A percentile compares a stretch with the other conserved stretches of the same genome.
These are phyloP conservation scores for Neurospora tetrasperma DNA, from an alignment of 495 filamentous ascomycete genomes.

Conservation along the genomic window DNA sequence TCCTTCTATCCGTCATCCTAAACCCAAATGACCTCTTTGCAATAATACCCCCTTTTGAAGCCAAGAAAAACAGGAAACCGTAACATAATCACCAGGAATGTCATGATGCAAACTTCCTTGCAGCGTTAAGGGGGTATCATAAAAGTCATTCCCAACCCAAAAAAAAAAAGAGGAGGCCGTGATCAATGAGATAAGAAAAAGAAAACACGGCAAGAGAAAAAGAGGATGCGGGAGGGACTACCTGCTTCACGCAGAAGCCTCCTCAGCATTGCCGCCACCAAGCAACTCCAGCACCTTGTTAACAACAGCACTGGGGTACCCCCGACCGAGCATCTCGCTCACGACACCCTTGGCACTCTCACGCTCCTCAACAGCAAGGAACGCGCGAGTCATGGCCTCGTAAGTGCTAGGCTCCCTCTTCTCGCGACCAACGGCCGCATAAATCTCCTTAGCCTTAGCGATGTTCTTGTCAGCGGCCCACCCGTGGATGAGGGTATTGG, in stretches of 20 bases:
- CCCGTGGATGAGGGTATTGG: slow-evolving; percentile 97
- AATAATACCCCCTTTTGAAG: neutral
- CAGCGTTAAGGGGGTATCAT: neutral
- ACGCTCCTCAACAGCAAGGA: slow-evolving; percentile 70
- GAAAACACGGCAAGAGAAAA: neutral
- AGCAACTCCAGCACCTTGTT: slow-evolving; percentile 87
- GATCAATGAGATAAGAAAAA: neutral
- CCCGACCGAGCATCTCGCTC: slow-evolving; percentile 79
- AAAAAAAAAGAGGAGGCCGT: slow-evolving; percentile 2
- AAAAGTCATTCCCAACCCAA: neutral
- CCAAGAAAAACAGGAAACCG: neutral
- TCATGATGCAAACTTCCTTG: slow-evolving; percentile 4
- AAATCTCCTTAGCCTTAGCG: slow-evolving; percentile 65
- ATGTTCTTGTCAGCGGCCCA: slow-evolving; percentile 85
- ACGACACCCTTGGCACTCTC: slow-evolving; percentile 65
- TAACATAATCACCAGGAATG: neutral
- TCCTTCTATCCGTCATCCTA: neutral
- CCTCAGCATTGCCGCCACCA: slow-evolving; percentile 44
- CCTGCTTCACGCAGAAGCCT: slow-evolving; percentile 2
- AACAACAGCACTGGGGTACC: slow-evolving; percentile 84
- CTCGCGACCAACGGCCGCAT: slow-evolving; percentile 56
- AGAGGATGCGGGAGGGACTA: neutral
- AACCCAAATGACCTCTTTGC: neutral
- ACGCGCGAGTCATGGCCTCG: slow-evolving; percentile 95
- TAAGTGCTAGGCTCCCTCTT: slow-evolving; percentile 97